These are phyloP conservation scores for Clarireedia homoeocarpa DNA, from an alignment of 2,329 filamentous ascomycete genomes.

Conservation along the genomic window DNA sequence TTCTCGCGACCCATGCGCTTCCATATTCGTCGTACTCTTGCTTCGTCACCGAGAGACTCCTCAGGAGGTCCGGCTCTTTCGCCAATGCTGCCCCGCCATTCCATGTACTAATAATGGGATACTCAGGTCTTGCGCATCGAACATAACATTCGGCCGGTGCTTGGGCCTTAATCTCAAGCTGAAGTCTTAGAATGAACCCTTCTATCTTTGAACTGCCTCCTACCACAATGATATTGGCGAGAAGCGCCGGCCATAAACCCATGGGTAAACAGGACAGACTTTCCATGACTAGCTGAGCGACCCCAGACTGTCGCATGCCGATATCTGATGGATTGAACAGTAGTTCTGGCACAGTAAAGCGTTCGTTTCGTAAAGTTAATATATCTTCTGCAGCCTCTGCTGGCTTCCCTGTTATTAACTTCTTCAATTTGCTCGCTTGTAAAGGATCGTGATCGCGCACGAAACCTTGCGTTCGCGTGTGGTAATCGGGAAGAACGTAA, in stretches of 20 bases:
- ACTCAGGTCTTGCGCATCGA: conserved; percentile 58
- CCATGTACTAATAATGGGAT: conserved; percentile 81
- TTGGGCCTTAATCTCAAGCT: conserved; percentile 63
- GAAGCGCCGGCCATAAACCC: conserved; percentile 73
- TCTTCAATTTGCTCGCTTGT: conserved; percentile 44
- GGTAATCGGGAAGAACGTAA: conserved; percentile 82
- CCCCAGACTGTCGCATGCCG: conserved; percentile 73
- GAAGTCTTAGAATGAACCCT: conserved; percentile 74
- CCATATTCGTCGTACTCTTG: conserved; percentile 88
- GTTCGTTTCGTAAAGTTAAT: conserved; percentile 81
- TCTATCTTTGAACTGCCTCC: conserved; percentile 76
- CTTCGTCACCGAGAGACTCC: conserved; percentile 68
- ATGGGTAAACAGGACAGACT: conserved; percentile 66
- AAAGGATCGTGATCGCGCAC: conserved; percentile 70
- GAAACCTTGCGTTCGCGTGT: conserved; percentile 53
- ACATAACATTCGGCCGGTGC: conserved; percentile 73
- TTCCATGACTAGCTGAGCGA: conserved; percentile 77
- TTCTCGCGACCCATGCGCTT: conserved; percentile 62
- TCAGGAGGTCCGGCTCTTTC: conserved; percentile 54
- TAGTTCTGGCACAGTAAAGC: conserved; percentile 83
- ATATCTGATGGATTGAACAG: conserved; percentile 83
- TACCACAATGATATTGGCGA: conserved; percentile 83
- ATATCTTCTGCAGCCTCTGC: conserved; percentile 62
- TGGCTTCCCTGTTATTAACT: conserved; percentile 35
- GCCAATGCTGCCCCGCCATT: conserved; percentile 74